These are phyloP conservation scores for Immersiella caudata DNA, from an alignment of 495 filamentous ascomycete species.

Conservation along the genomic window DNA sequence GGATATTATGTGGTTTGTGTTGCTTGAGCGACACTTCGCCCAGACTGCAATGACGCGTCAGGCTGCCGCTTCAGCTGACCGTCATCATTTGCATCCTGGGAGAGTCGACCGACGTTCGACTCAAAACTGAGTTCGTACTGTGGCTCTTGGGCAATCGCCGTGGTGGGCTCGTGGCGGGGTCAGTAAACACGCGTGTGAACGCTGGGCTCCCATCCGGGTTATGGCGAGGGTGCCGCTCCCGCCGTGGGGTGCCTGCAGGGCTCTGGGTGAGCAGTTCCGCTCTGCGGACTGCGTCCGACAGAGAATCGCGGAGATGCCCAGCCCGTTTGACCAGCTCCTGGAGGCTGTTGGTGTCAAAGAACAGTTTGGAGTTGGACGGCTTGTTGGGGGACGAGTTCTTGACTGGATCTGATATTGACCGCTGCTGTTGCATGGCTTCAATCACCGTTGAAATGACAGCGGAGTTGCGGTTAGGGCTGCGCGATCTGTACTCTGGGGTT, in stretches of 20 bases:
- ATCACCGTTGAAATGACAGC: slow-evolving; percentile 74
- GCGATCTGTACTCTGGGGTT: slow-evolving; percentile 40
- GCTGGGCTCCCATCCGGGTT: slow-evolving; percentile 59
- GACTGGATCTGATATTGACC: slow-evolving; percentile 47
- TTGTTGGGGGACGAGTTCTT: slow-evolving; percentile 42
- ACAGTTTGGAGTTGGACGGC: slow-evolving; percentile 71
- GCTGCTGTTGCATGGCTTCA: slow-evolving; percentile 76
- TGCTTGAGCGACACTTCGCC: neutral
- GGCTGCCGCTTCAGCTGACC: slow-evolving; percentile 49
- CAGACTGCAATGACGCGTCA: neutral
- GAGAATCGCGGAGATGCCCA: slow-evolving; percentile 68
- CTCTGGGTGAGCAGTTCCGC: slow-evolving; percentile 73
- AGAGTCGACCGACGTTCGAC: slow-evolving; percentile 50
- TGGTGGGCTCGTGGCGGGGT: slow-evolving; percentile 50
- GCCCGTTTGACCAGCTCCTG: slow-evolving; percentile 85
- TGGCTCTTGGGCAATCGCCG: slow-evolving; percentile 52
- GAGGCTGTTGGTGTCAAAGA: slow-evolving; percentile 89
- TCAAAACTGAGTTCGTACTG: slow-evolving; percentile 54
- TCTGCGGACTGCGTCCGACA: slow-evolving; percentile 76
- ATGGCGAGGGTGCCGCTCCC: slow-evolving; percentile 38
- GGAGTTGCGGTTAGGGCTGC: slow-evolving; percentile 44
- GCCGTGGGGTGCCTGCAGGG: slow-evolving; percentile 55
- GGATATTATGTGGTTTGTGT: slow-evolving; percentile 21
- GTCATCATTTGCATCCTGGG: slow-evolving; percentile 72
- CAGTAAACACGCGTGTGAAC: slow-evolving; percentile 66